These are phyloP conservation scores for Copromyces sp. DNA, from an alignment of 495 filamentous ascomycete species.

Conservation along the genomic window DNA sequence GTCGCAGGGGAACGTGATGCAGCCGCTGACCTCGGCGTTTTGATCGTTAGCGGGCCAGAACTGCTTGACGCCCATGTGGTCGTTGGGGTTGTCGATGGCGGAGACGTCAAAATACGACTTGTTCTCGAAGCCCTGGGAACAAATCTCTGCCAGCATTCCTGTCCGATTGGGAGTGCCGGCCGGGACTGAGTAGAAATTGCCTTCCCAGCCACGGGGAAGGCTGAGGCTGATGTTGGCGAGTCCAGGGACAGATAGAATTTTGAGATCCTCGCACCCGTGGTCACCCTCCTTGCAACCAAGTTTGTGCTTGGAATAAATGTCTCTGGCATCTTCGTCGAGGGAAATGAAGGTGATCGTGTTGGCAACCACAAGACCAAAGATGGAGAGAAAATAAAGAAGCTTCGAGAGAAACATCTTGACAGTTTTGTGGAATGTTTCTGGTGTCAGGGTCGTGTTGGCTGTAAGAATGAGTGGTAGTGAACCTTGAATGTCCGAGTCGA, in stretches of 20 bases:
- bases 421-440: constrained; percentile 5
- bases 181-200: constrained; percentile 37
- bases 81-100: constrained; percentile 41
- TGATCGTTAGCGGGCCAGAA: constrained; percentile 29
- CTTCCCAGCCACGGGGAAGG: constrained; percentile 35
- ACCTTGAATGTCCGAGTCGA: neutral
- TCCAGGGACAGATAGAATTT: constrained; percentile 12
- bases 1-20: constrained; percentile 36
- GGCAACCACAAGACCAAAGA: constrained; percentile 24
- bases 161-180: constrained; percentile 25
- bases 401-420: constrained; percentile 26
- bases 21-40: constrained; percentile 29
- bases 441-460: neutral
- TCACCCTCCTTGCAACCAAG: too few species aligned
- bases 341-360: constrained; percentile 39
- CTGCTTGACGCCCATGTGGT: constrained; percentile 34
- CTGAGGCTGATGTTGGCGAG: constrained; percentile 16
- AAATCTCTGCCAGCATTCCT: constrained; percentile 45
- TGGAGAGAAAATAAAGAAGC: constrained; percentile 16
- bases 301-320: constrained; percentile 29
- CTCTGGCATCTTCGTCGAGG: constrained; percentile 36
- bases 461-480: neutral
- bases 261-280: too few species aligned
- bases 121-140: constrained; percentile 33
- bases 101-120: constrained; percentile 43